A percentile compares a stretch with the other conserved stretches of the same genome.
Evolutionary conservation across 2,329 filamentous ascomycete genomes (phyloP).

Genomic region (Colletotrichum caudatum): DNA sequence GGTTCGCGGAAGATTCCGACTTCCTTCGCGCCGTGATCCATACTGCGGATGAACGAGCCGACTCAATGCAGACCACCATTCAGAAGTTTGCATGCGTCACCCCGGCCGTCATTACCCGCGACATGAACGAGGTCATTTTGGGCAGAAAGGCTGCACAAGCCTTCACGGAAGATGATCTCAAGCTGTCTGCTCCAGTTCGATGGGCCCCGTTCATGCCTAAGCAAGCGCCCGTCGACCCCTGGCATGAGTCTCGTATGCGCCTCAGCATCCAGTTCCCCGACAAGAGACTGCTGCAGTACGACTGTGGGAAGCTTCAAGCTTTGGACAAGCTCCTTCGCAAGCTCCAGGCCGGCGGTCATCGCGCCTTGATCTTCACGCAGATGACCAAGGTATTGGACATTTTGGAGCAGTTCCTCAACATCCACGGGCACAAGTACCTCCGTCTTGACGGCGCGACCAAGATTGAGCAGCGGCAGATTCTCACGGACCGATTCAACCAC

Average conservation of each 20-base stretch:
- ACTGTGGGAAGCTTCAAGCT: constrained; percentile 95
- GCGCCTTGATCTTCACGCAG: constrained; percentile 97
- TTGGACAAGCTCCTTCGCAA: constrained; percentile 87
- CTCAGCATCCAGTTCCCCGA: constrained; percentile 97
- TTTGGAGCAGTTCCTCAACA: constrained; percentile 96
- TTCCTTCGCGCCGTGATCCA: constrained; percentile 76
- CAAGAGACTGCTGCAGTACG: constrained; percentile 94
- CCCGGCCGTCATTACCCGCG: constrained; percentile 85
- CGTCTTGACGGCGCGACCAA: constrained; percentile 97
- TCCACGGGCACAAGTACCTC: constrained; percentile 96
- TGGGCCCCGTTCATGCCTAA: constrained; percentile 69
- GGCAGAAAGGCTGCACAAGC: constrained; percentile 69
- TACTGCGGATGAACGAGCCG: constrained; percentile 78
- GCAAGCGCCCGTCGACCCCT: constrained; percentile 77
- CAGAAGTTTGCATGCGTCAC: constrained; percentile 94
- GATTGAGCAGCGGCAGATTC: constrained; percentile 92
- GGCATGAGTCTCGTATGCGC: constrained; percentile 93
- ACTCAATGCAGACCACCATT: constrained; percentile 78
- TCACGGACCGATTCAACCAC: constrained; percentile 97
- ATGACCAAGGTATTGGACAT: constrained; percentile 99
- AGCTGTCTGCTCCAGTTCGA: constrained; percentile 67
- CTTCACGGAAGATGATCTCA: constrained; percentile 68
- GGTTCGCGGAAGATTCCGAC: constrained; percentile 79
- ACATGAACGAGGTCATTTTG: constrained; percentile 76
- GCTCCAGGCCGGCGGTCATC: constrained; percentile 89